Percentiles rank a stretch among this genome's conserved stretches.
These are phyloP conservation scores for Pichia sporocuriosa DNA, from an alignment of 805 yeast genomes.

Conservation along the genomic window DNA sequence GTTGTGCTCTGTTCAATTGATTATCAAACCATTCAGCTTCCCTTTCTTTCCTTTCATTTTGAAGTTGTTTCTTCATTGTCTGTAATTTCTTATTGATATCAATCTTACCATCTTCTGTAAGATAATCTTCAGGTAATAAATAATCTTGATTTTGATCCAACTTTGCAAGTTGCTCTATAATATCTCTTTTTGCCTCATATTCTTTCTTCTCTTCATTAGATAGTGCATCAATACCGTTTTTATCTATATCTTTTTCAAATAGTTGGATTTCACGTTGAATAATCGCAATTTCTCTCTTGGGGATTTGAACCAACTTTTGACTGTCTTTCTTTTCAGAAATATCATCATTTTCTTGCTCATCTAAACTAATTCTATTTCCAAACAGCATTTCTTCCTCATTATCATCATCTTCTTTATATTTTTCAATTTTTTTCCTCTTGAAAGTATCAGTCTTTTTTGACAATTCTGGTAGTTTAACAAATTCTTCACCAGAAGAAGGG, in stretches of 20 bases:
- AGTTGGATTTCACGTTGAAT: constrained; percentile 42
- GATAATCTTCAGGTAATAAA: constrained; percentile 49
- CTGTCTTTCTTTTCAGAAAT: constrained; percentile 46
- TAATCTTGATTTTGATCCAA: constrained; percentile 30
- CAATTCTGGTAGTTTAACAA: neutral
- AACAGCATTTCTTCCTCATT: constrained; percentile 1
- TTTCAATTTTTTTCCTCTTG: neutral
- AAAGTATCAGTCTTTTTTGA: neutral
- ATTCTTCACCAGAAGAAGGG: neutral
- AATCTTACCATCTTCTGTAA: constrained; percentile 44
- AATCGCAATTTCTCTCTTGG: constrained; percentile 38
- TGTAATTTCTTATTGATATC: constrained; percentile 50
- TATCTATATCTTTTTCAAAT: constrained; percentile 41
- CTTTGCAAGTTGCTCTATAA: constrained; percentile 35
- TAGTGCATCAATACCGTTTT: constrained; percentile 49
- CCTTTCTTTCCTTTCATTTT: constrained; percentile 17
- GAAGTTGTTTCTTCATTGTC: constrained; percentile 36
- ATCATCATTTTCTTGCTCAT: constrained; percentile 30
- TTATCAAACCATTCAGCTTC: constrained; percentile 44
- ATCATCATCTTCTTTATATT: constrained; percentile 1
- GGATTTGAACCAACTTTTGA: constrained; percentile 42
- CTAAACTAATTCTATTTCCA: constrained; percentile 8
- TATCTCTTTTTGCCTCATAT: constrained; percentile 42
- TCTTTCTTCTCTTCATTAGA: constrained; percentile 45
- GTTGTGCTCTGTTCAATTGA: constrained; percentile 39